Percentiles rank a stretch among this genome's conserved stretches.
phyloP scores from a whole-genome alignment of 176 grass and related monocot species.

The Stipa capillata region DNA sequence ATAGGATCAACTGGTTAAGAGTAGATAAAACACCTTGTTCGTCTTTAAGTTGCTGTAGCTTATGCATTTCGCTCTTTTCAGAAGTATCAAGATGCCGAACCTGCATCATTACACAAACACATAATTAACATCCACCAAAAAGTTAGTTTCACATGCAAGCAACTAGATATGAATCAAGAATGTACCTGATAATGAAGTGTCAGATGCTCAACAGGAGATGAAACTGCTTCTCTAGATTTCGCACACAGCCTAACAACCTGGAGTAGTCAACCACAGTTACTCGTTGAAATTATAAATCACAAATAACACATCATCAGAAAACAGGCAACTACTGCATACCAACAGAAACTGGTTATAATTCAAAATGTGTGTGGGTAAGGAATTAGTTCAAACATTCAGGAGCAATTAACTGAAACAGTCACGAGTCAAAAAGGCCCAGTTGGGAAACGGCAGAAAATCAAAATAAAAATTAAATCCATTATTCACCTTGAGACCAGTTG shows the following conservation, averaged over 20 bases:
- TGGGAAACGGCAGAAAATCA: not conserved
- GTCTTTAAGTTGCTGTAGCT: conserved; percentile 94
- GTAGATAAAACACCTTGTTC: conserved; percentile 63
- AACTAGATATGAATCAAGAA: conserved; percentile 4
- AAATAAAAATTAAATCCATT: not conserved
- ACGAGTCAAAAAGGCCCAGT: not conserved
- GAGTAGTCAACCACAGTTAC: not conserved
- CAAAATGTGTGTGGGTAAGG: too few species aligned
- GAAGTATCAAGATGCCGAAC: conserved; percentile 94
- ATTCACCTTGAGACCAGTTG: conserved; percentile 90
- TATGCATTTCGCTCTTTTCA: conserved; percentile 97
- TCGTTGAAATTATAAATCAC: not conserved
- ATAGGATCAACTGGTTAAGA: not conserved
- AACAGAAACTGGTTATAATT: not conserved
- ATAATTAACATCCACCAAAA: not conserved
- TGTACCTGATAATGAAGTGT: conserved; percentile 98
- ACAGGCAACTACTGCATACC: not conserved
- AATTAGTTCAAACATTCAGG: too few species aligned
- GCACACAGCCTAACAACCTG: conserved; percentile 97
- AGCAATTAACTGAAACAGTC: not conserved
- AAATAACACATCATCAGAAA: not conserved
- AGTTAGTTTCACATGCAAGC: not conserved
- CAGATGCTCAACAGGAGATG: conserved; percentile 96
- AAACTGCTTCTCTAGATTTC: conserved; percentile 98
- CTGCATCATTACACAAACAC: conserved; percentile 30